A percentile compares a stretch with the other conserved stretches of the same genome.
Conservation (phyloP, 2,329 filamentous ascomycete genomes). For the Neodidymelliopsis sp. region DNA sequence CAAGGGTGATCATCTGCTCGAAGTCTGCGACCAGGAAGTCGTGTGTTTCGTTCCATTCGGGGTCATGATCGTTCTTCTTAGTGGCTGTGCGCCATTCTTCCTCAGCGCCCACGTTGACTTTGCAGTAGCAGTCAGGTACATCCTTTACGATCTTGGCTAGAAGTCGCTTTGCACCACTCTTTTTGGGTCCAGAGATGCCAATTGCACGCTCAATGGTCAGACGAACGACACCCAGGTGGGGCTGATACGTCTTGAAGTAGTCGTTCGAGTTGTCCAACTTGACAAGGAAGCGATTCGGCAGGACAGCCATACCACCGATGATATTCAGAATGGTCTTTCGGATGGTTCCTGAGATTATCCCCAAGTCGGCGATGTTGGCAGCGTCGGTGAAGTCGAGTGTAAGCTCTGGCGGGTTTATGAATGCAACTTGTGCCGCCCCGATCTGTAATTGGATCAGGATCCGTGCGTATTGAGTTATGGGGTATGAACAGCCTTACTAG, state of each 20-base stretch:
- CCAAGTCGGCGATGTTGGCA: constrained; percentile 55
- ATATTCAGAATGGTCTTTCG: constrained; percentile 56
- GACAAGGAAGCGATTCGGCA: constrained; percentile 60
- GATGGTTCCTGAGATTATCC: constrained; percentile 53
- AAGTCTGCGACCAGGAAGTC: constrained; percentile 58
- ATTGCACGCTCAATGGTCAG: constrained; percentile 54
- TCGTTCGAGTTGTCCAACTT: constrained; percentile 57
- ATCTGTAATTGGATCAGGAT: constrained; percentile 46
- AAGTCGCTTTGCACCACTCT: constrained; percentile 50
- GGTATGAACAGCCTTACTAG: constrained; percentile 46
- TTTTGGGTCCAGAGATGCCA: constrained; percentile 50
- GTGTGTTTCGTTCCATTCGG: constrained; percentile 58
- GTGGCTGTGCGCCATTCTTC: constrained; percentile 54
- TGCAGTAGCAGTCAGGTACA: constrained; percentile 57
- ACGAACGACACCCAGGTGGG: constrained; percentile 54
- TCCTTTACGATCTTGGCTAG: constrained; percentile 56
- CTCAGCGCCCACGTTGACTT: constrained; percentile 55
- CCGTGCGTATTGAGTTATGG: background rate
- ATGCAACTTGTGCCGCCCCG: constrained; percentile 58
- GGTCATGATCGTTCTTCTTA: constrained; percentile 54
- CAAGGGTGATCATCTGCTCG: constrained; percentile 53
- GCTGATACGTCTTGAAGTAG: constrained; percentile 59
- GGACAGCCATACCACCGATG: constrained; percentile 55
- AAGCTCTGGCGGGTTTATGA: constrained; percentile 58
- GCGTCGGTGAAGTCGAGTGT: constrained; percentile 59